Evolutionary conservation across 1,284 basidiomycete species (phyloP).

Genomic region (Rhodotorula sp.): DNA sequence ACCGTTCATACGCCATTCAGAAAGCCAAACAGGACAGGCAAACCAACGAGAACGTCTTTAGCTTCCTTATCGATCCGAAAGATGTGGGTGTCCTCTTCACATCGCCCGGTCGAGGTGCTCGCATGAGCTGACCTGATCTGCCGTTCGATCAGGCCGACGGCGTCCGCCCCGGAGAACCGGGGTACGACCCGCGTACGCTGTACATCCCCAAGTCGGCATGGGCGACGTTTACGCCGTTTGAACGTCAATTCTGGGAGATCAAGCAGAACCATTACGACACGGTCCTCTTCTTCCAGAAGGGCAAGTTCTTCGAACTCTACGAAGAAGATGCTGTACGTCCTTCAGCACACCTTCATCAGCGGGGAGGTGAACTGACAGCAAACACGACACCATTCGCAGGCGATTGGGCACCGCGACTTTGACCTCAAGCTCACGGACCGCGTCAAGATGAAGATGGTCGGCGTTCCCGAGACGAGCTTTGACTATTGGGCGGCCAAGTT

Average conservation of each 20-base stretch:
- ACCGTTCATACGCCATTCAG: neutral
- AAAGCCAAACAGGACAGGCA: slow-evolving; percentile 71
- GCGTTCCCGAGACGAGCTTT: slow-evolving; percentile 92
- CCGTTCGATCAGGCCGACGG: slow-evolving; percentile 67
- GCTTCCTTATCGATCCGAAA: slow-evolving; percentile 71
- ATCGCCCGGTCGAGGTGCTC: neutral
- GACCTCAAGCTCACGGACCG: slow-evolving; percentile 85
- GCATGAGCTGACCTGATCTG: too few species aligned
- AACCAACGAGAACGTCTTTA: slow-evolving; percentile 72
- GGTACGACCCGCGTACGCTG: slow-evolving; percentile 91
- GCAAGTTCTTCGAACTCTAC: slow-evolving; percentile 62
- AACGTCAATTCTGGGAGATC: slow-evolving; percentile 97
- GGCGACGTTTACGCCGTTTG: slow-evolving; percentile 88
- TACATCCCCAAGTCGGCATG: slow-evolving; percentile 76
- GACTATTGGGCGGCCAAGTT: slow-evolving; percentile 81
- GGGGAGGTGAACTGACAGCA: too few species aligned
- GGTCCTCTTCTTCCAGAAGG: slow-evolving; percentile 96
- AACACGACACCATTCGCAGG: slow-evolving; percentile 9
- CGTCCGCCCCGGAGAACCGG: slow-evolving; percentile 70
- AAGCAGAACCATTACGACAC: slow-evolving; percentile 72
- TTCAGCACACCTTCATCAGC: neutral
- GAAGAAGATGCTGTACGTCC: slow-evolving; percentile 74
- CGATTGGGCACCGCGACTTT: slow-evolving; percentile 84
- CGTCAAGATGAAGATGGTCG: slow-evolving; percentile 98
- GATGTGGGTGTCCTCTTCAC: slow-evolving; percentile 57